Evolutionary conservation across 2,329 filamentous ascomycete genomes (phyloP), one percentile per base, ranked within the genome.

Genomic region (Stachybotrys echinatus): DNA sequence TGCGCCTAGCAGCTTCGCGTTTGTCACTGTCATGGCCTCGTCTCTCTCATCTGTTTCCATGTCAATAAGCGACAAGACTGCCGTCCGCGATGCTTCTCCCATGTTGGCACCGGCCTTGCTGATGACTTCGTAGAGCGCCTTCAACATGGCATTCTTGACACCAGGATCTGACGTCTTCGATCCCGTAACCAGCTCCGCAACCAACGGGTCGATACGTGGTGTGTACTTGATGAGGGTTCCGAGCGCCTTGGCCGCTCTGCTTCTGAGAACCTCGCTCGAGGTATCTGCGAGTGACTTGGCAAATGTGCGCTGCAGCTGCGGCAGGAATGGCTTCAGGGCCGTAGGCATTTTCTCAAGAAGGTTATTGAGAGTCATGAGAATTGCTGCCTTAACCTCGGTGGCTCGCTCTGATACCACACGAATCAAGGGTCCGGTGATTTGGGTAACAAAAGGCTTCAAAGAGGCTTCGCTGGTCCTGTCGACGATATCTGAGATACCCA

Each of bases 361-460:
- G 59, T 95, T 96, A 74, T 96, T 97, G 57, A 99, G 81, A 0
- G 94, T 96, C 48, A 95, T 80, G 53, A 99, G 76, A 65, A 99
- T 96, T 40, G 94, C 94, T 53, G 89, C 87, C 73, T 96, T 97
- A 69, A 99, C 91, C 47, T 99, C 95, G 3, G 91, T 91, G 3
- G 94, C 96, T 54, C 92, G 85, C 68, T 99, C 94, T 5, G 94
- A 96, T 18, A 99, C 92, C 20, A 97, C 92, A 80, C 94, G 89
- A 68, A 99, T 99, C 48, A 99, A 81, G 20, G 95, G 94, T 65
- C 94, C 94, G 5, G 95, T 97, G 59, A 99, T 96, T 64, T 96
- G 92, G 23, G 92, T 96, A 52, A 99, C 94, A 62, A 95, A 97
- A 7, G 92, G 90, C 70, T 94, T 95, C 54, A 99, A 76, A 19